A percentile compares a stretch with the other conserved stretches of the same genome.
These are phyloP conservation scores for Arabis alpina DNA, from an alignment of 345 rosid genomes.

Conservation along the genomic window DNA sequence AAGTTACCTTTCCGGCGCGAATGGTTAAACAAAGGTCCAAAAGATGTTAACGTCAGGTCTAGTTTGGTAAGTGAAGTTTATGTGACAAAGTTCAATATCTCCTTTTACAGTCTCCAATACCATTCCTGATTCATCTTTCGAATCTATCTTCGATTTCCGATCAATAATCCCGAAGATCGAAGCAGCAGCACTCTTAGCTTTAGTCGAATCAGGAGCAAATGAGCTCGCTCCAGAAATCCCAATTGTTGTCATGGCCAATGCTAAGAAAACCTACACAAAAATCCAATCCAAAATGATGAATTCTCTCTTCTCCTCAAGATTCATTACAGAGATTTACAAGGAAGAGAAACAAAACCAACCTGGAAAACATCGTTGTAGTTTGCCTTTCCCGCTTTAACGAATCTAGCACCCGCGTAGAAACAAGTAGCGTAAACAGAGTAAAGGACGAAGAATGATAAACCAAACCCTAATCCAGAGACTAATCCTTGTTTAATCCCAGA, in stretches of 20 bases:
- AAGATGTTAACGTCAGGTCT: conserved; percentile 67
- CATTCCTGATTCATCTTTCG: conserved; percentile 53
- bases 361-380: conserved; percentile 58
- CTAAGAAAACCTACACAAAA: conserved; percentile 56
- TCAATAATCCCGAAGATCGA: conserved; percentile 64
- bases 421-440: conserved; percentile 51
- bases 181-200: conserved; percentile 58
- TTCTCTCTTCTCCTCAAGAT: not conserved
- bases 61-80: conserved; percentile 60
- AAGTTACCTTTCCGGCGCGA: conserved; percentile 57
- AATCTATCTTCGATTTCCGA: conserved; percentile 55
- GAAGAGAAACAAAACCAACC: conserved; percentile 32
- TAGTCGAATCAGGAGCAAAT: conserved; percentile 53
- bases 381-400: conserved; percentile 53
- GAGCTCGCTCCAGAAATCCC: conserved; percentile 60
- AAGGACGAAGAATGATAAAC: conserved; percentile 51
- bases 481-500: conserved; percentile 61
- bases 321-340: not conserved
- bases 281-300: not conserved
- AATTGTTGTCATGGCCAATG: conserved; percentile 52
- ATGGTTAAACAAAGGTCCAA: conserved; percentile 54
- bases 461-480: conserved; percentile 59
- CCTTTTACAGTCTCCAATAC: conserved; percentile 54
- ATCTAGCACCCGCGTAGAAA: conserved; percentile 67
- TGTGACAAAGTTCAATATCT: conserved; percentile 55